Evolutionary conservation across 306 rosid genomes (phyloP), one percentile per base, ranked within the genome.

Genomic region (Lathyrus aphaca): DNA sequence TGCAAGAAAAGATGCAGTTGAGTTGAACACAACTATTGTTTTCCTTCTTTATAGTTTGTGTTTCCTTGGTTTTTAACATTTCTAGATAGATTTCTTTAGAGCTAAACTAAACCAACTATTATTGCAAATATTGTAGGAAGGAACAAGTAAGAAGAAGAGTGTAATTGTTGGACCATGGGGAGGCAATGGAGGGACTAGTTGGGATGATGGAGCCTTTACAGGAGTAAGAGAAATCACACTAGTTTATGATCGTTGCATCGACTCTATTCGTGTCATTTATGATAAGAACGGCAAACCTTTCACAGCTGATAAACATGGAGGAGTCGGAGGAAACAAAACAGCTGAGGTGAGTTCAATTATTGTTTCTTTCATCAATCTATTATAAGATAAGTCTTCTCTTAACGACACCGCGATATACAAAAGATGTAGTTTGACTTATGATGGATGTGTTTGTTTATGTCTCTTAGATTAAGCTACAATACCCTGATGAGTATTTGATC

Each of bases 151-250:
- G 83, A 82, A 78, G 70, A 82, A 17, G 69, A 85, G 58, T 61
- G 32, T 77, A 45, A 69, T 53, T 38, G 67, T 78, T 61, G 90
- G 91, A 61, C 84, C 96, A 56, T 85, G 91, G 92, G 91, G 91
- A 71, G 94, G 94, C 35, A 78, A 76, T 10, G 93, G 91, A 0
- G 96, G 94, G 45, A 74, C 18, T 39, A 66, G 40, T 65, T 87
- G 91, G 96, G 93, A 87, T 29, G 93, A 87, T 66, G 91, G 96
- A 11, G 29, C 43, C 71, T 85, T 81, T 75, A 49, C 61, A 30
- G 89, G 89, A 15, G 80, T 89, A 38, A 85, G 87, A 63, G 86
- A 83, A 78, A 72, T 87, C 56, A 76, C 60, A 4, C 65, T 89
- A 0, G 77, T 56, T 55, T 83, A 79, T 38, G 89, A 58, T 54